Percentiles rank a stretch among this genome's conserved stretches.
These are phyloP conservation scores for Amanita molliuscula DNA, from an alignment of 768 basidiomycete genomes.

Conservation along the genomic window DNA sequence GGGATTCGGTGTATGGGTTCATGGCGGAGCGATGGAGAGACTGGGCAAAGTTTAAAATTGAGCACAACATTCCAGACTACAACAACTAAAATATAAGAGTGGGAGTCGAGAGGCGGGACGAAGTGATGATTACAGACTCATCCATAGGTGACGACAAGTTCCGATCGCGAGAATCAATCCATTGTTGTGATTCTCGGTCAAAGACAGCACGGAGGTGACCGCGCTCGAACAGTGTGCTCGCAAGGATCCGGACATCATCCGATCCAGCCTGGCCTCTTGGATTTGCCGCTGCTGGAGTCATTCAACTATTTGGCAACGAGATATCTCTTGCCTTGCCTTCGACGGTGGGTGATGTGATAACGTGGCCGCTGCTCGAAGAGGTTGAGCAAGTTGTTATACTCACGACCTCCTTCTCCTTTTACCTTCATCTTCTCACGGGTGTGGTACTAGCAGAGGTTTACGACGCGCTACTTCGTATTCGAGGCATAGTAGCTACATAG, in stretches of 20 bases:
- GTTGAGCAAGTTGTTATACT: slow-evolving; percentile 70
- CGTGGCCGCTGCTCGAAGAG: slow-evolving; percentile 70
- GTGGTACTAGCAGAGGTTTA: too few species aligned
- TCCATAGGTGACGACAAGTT: too few species aligned
- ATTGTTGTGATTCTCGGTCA: slow-evolving; percentile 66
- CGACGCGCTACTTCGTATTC: too few species aligned
- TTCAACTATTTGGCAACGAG: slow-evolving; percentile 79
- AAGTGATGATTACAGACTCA: too few species aligned
- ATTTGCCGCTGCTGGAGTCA: slow-evolving; percentile 63
- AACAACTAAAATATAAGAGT: neutral
- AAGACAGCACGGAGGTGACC: slow-evolving; percentile 47
- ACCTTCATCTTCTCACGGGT: too few species aligned
- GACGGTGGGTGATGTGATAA: slow-evolving; percentile 74
- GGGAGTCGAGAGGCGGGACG: too few species aligned
- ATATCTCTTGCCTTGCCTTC: slow-evolving; percentile 68
- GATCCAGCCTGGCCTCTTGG: slow-evolving; percentile 60
- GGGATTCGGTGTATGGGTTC: slow-evolving; percentile 23
- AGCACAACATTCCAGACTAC: slow-evolving; percentile 16
- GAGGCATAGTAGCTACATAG: too few species aligned
- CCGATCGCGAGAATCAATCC: too few species aligned
- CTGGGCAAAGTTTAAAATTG: slow-evolving; percentile 18
- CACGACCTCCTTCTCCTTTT: too few species aligned
- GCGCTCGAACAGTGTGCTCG: slow-evolving; percentile 78
- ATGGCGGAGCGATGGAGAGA: slow-evolving; percentile 25
- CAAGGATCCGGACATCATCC: slow-evolving; percentile 62